Percentiles rank a stretch among this genome's conserved stretches.
Evolutionary conservation across 768 basidiomycete genomes (phyloP).

Genomic region (Mycena floridula): DNA sequence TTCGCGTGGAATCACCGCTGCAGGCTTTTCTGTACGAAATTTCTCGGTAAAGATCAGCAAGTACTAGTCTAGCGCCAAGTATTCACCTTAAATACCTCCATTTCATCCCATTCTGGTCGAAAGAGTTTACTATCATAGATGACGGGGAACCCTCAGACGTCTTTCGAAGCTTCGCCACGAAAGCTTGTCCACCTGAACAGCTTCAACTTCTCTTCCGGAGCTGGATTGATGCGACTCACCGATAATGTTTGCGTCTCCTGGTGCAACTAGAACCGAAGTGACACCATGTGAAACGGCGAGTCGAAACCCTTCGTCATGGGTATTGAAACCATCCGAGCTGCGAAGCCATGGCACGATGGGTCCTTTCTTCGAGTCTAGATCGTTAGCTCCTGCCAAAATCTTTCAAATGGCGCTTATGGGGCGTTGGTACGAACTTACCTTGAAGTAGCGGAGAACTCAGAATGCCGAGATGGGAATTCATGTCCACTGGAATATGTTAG

Average conservation of each 20-base stretch:
- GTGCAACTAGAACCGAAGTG: constrained; percentile 76
- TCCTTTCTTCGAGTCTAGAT: constrained; percentile 61
- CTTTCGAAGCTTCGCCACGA: constrained; percentile 78
- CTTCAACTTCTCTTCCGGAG: neutral
- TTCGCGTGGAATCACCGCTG: constrained; percentile 47
- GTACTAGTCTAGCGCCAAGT: constrained; percentile 57
- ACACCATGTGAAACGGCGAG: constrained; percentile 84
- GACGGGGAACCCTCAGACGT: constrained; percentile 70
- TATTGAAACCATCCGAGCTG: constrained; percentile 80
- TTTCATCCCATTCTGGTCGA: constrained; percentile 45
- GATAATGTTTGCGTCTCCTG: constrained; percentile 72
- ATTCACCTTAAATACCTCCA: constrained; percentile 30
- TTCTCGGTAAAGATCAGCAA: constrained; percentile 65
- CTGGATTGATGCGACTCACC: constrained; percentile 31
- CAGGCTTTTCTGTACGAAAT: constrained; percentile 53
- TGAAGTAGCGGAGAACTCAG: constrained; percentile 48
- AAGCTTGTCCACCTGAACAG: constrained; percentile 74
- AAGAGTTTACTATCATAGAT: constrained; percentile 84
- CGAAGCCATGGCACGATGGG: constrained; percentile 75
- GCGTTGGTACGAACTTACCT: constrained; percentile 24
- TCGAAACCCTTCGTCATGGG: constrained; percentile 71
- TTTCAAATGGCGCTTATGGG: neutral
- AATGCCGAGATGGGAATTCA: constrained; percentile 80
- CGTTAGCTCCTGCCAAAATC: constrained; percentile 34
- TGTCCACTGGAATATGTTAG: constrained; percentile 42